Conservation (phyloP, 2,329 filamentous ascomycete species). For the Beauveria medogensis region DNA sequence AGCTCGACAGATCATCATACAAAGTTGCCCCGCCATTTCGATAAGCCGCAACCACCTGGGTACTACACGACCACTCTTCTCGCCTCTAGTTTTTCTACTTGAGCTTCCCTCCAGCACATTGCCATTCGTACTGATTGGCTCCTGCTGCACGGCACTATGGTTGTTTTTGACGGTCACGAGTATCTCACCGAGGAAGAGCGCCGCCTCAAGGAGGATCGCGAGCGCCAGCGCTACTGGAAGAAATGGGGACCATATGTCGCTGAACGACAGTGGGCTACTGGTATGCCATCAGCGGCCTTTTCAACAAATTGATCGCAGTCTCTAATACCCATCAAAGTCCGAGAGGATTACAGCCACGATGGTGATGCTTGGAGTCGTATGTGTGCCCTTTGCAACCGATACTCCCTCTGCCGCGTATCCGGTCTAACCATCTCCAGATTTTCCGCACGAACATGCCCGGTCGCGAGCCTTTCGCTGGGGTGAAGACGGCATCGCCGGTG, state of each 20-base stretch:
- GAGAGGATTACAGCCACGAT: slow-evolving; percentile 83
- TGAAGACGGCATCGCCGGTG: slow-evolving; percentile 92
- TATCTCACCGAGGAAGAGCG: slow-evolving; percentile 86
- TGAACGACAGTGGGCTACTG: slow-evolving; percentile 93
- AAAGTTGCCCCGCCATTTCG: slow-evolving; percentile 10
- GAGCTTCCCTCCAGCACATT: neutral
- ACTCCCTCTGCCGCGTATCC: neutral
- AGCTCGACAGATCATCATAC: slow-evolving; percentile 1
- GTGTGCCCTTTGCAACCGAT: slow-evolving; percentile 26
- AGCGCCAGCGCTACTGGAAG: slow-evolving; percentile 91
- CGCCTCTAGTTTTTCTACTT: neutral
- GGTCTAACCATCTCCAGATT: slow-evolving; percentile 49
- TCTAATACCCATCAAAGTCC: slow-evolving; percentile 40
- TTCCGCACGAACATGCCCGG: slow-evolving; percentile 85
- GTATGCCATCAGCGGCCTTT: slow-evolving; percentile 32
- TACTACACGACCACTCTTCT: neutral
- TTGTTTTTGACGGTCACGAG: slow-evolving; percentile 80
- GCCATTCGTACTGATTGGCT: neutral
- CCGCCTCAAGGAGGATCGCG: slow-evolving; percentile 76
- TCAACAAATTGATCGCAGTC: neutral
- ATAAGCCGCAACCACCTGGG: slow-evolving; percentile 3
- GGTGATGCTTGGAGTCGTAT: slow-evolving; percentile 94
- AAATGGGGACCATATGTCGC: slow-evolving; percentile 93
- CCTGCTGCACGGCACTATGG: slow-evolving; percentile 51
- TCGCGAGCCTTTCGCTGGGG: slow-evolving; percentile 90